Evolutionary conservation across 495 filamentous ascomycete species (phyloP).

Genomic region (Sabuloglossum arenarium): DNA sequence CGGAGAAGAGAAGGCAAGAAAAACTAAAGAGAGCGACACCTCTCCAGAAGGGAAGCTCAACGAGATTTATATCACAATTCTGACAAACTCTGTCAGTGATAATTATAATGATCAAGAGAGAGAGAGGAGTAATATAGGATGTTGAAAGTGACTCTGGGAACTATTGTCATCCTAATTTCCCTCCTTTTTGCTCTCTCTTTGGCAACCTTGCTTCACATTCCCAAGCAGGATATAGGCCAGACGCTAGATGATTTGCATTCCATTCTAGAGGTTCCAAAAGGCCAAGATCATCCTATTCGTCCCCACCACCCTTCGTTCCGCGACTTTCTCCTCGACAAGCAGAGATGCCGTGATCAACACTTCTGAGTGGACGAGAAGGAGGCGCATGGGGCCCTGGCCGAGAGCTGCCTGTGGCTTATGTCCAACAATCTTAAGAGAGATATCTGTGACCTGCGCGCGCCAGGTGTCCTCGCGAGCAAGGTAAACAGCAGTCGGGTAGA

Average conservation of each 20-base stretch:
- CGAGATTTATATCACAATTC: neutral
- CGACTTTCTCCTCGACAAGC: slow-evolving; percentile 7
- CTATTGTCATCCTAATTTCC: slow-evolving; percentile 4
- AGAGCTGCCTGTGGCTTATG: slow-evolving; percentile 10
- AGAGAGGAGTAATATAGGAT: neutral
- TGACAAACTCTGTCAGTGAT: neutral
- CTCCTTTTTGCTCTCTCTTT: slow-evolving; percentile 1
- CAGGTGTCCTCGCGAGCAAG: slow-evolving; percentile 4
- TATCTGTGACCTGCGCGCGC: slow-evolving; percentile 5
- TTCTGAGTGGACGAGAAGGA: slow-evolving; percentile 10
- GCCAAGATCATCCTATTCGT: neutral
- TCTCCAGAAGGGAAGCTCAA: neutral
- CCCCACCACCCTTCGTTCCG: slow-evolving; percentile 1
- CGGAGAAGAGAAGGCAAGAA: too few relatives aligned
- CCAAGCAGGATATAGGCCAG: neutral
- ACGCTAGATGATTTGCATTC: neutral
- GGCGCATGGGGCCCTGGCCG: slow-evolving; percentile 9
- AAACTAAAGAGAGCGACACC: neutral
- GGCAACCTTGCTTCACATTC: slow-evolving; percentile 1
- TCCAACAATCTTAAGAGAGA: slow-evolving; percentile 4
- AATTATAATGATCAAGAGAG: neutral
- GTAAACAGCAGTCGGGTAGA: slow-evolving; percentile 3
- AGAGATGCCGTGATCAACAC: slow-evolving; percentile 5
- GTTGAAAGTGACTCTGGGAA: slow-evolving; percentile 4
- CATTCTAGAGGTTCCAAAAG: slow-evolving; percentile 3